These are phyloP conservation scores for Aphanomyces euteiches DNA, from an alignment of 352 stramenopile species.

Conservation along the genomic window DNA sequence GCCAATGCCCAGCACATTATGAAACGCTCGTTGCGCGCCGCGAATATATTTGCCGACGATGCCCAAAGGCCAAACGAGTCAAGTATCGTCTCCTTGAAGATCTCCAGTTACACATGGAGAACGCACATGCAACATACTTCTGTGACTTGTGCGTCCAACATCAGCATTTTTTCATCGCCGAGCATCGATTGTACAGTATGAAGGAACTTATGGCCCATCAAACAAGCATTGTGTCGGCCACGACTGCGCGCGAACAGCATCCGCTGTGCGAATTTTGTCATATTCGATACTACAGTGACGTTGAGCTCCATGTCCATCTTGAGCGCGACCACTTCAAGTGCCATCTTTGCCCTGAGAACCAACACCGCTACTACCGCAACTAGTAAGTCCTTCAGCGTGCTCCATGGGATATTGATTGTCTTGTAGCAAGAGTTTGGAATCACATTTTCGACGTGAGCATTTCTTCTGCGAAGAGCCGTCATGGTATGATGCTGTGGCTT, in stretches of 20 bases:
- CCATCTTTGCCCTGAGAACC: constrained; percentile 78
- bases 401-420: neutral
- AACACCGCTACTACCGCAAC: constrained; percentile 87
- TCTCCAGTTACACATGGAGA: constrained; percentile 66
- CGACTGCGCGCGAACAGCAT: constrained; percentile 60
- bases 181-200: constrained; percentile 77
- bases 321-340: constrained; percentile 89
- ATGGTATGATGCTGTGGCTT: constrained; percentile 46
- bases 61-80: constrained; percentile 33
- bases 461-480: constrained; percentile 76
- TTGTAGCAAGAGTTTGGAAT: constrained; percentile 68
- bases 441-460: constrained; percentile 80
- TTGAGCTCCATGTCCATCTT: constrained; percentile 82
- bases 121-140: constrained; percentile 65
- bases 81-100: constrained; percentile 52
- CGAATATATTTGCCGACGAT: constrained; percentile 47
- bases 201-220: constrained; percentile 62
- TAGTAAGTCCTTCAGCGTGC: constrained; percentile 53
- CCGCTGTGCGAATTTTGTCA: constrained; percentile 88
- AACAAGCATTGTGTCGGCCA: constrained; percentile 44
- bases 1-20: constrained; percentile 63
- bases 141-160: constrained; percentile 72
- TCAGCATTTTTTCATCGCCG: constrained; percentile 77
- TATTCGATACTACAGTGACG: constrained; percentile 78
- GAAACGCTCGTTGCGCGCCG: constrained; percentile 49